Evolutionary conservation across 2,329 filamentous ascomycete genomes (phyloP), one percentile per base, ranked within the genome.

Genomic region (Microdochium trichocladiopsis): DNA sequence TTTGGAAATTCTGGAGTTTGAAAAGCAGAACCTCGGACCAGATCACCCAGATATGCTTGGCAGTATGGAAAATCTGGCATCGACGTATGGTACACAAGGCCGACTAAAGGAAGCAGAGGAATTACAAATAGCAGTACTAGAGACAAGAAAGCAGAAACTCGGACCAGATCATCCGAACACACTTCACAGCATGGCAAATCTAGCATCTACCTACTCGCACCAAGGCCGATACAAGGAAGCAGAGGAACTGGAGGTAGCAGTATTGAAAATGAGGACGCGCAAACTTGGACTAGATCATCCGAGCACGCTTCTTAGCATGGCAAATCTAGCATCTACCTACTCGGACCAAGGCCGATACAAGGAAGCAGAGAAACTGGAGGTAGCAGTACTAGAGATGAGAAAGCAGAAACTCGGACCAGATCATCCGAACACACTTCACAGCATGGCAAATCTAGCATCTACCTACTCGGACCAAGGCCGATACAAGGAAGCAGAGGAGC

Each of bases 61-160:
- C 58, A 58, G 51, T 33, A 50, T 24, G 60, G 70, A 11, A 65
- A 65, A 51, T 56, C 67, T 31, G 66, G 70, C 57, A 62, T 54
- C 45, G 45, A 61, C 51, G 14, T 52, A 48, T 8, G 21, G 50
- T 28, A 28, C 49, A 33, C 50, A 57, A 33, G 50, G 53, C 28
- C 55, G 53, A 14, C 52, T 50, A 11, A 48, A 56, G 14, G 31
- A 55, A 14, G 56, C 11, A 47, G 16, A 50, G 11, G 50, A 53
- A 50, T 25, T 33, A 31, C 57, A 53, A 51, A 61, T 60, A 49
- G 53, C 48, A 4, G 52, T 64, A 18, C 54, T 66, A 21, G 31
- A 58, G 16, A 9, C n/a, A 8, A 6, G n/a, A 6, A 45, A 45
- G 21, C 16, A n/a, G 16, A 45, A 9, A 22, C 37, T 45, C n/a